phyloP scores from a whole-genome alignment of 2,329 filamentous ascomycete genomes.

The Beauveria scarabaeidicola region DNA sequence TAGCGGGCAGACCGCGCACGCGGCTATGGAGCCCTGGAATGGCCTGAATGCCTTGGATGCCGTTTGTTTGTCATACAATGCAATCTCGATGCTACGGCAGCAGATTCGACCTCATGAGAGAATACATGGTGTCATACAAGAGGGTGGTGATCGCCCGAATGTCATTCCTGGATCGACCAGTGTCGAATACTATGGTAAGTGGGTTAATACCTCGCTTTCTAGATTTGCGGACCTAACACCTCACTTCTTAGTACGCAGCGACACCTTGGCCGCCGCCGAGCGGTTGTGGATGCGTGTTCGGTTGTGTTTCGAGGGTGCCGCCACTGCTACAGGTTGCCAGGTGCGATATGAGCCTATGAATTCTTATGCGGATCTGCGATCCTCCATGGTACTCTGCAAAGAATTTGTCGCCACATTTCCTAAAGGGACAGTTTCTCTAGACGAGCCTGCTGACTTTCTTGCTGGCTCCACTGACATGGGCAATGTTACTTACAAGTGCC shows the following conservation, averaged over 20 bases:
- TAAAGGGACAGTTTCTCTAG: conserved; percentile 25
- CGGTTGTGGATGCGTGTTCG: conserved; percentile 20
- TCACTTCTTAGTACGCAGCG: conserved; percentile 19
- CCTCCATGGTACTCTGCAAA: conserved; percentile 33
- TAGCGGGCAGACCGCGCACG: conserved; percentile 37
- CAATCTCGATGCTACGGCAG: conserved; percentile 39
- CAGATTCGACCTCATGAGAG: conserved; percentile 39
- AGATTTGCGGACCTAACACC: not conserved
- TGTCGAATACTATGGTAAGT: conserved; percentile 29
- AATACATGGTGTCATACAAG: conserved; percentile 39
- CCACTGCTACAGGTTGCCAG: conserved; percentile 20
- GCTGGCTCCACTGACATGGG: conserved; percentile 37
- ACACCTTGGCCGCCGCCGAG: conserved; percentile 21
- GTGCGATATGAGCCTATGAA: conserved; percentile 15
- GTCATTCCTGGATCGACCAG: conserved; percentile 33
- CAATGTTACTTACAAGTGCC: conserved; percentile 36
- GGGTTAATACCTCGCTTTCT: conserved; percentile 9
- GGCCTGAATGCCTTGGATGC: conserved; percentile 44
- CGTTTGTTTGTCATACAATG: conserved; percentile 31
- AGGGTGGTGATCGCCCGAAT: conserved; percentile 32
- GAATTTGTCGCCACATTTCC: conserved; percentile 32
- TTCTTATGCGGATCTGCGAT: conserved; percentile 34
- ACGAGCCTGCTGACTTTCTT: conserved; percentile 23
- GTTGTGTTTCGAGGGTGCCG: conserved; percentile 23
- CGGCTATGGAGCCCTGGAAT: conserved; percentile 39